phyloP scores from a whole-genome alignment of 371 early-diverging fungal genomes.

The Sanchytrium tribonematis region DNA sequence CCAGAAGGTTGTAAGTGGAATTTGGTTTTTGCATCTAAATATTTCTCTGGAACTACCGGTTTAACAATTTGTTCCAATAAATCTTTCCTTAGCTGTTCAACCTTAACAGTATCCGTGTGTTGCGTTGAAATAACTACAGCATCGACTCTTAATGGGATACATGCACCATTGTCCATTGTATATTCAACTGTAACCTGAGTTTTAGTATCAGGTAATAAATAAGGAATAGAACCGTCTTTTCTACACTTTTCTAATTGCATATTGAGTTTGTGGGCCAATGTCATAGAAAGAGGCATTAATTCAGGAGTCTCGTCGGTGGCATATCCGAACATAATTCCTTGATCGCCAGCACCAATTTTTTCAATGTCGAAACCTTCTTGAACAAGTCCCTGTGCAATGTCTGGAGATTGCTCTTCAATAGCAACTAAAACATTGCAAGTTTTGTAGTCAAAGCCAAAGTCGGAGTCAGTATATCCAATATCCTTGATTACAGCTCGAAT shows the following conservation, averaged over 20 bases:
- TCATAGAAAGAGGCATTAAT: slow-evolving; percentile 89
- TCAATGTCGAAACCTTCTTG: slow-evolving; percentile 52
- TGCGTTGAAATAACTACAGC: slow-evolving; percentile 95
- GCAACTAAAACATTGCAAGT: slow-evolving; percentile 93
- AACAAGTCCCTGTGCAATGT: slow-evolving; percentile 79
- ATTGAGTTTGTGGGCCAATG: slow-evolving; percentile 90
- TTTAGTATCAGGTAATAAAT: slow-evolving; percentile 96
- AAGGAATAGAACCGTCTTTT: slow-evolving; percentile 56
- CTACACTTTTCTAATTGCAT: slow-evolving; percentile 75
- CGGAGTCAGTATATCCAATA: slow-evolving; percentile 87
- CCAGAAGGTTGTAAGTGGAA: slow-evolving; percentile 97
- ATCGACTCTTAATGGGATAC: slow-evolving; percentile 83
- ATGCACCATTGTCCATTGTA: slow-evolving; percentile 66
- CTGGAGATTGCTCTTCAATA: slow-evolving; percentile 96
- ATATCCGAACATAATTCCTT: slow-evolving; percentile 85
- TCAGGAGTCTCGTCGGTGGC: slow-evolving; percentile 98
- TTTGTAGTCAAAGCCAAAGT: slow-evolving; percentile 62
- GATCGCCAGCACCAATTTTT: slow-evolving; percentile 96
- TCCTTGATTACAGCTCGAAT: slow-evolving; percentile 86
- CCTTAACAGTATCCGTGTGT: slow-evolving; percentile 65
- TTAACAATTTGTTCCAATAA: slow-evolving; percentile 79
- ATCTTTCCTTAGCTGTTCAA: slow-evolving; percentile 52
- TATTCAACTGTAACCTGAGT: slow-evolving; percentile 99
- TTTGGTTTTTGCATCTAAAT: slow-evolving; percentile 60
- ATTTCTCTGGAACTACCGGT: slow-evolving; percentile 67